Conservation (phyloP, 192 early-diverging fungal species). For the Coemansia sp. region DNA sequence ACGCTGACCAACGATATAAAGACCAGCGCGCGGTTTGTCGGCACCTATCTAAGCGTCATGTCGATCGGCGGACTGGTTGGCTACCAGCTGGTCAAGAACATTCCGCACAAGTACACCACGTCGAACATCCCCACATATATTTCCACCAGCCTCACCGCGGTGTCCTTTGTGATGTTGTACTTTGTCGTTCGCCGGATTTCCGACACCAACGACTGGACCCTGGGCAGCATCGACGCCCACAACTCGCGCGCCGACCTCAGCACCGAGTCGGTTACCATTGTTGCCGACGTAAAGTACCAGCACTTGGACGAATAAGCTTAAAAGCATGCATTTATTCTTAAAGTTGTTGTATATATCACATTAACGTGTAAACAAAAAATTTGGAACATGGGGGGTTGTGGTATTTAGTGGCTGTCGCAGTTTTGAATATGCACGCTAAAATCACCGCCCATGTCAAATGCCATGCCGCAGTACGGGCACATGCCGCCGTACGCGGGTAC, state of each 20-base stretch:
- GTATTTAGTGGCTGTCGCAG: not conserved
- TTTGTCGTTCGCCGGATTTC: constrained; percentile 32
- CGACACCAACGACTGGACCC: constrained; percentile 41
- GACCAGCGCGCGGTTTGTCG: constrained; percentile 34
- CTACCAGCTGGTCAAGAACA: constrained; percentile 14
- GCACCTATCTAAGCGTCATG: constrained; percentile 35
- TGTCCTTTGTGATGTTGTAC: constrained; percentile 21
- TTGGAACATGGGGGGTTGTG: too few species aligned
- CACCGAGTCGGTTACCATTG: constrained; percentile 10
- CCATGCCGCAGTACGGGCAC: constrained; percentile 5
- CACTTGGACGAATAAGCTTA: constrained; percentile 4
- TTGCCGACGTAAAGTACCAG: constrained; percentile 25
- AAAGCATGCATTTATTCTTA: not conserved
- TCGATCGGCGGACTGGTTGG: constrained; percentile 30
- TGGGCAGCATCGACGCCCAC: constrained; percentile 16
- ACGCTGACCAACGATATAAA: constrained; percentile 44
- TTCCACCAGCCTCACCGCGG: constrained; percentile 4
- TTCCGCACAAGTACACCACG: constrained; percentile 8
- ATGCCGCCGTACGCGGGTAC: not conserved
- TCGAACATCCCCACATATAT: constrained; percentile 28
- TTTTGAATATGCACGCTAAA: not conserved
- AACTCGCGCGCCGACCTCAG: not conserved
- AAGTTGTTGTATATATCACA: not conserved
- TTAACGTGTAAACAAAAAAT: not conserved
- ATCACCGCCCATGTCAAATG: not conserved